These are phyloP conservation scores for Microbotryum saponariae DNA, from an alignment of 1,284 basidiomycete genomes.

Conservation along the genomic window DNA sequence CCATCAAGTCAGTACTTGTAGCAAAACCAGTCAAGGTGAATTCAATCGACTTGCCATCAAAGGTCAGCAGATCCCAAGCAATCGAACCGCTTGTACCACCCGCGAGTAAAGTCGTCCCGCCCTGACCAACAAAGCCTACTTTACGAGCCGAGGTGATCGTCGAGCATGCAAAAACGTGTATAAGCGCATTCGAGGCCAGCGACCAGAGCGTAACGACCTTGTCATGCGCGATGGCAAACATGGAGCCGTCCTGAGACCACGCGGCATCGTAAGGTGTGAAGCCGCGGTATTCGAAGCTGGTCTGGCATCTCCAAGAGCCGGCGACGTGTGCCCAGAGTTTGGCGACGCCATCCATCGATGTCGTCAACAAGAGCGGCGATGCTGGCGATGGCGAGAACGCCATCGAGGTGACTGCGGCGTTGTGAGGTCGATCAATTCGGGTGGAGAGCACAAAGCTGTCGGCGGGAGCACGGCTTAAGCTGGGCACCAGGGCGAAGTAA, in stretches of 20 bases:
- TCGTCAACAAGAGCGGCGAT: conserved; percentile 41
- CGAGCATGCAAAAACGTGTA: conserved; percentile 56
- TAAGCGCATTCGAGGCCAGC: conserved; percentile 56
- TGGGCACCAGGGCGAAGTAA: background rate
- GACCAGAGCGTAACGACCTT: conserved; percentile 70
- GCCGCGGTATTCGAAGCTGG: conserved; percentile 62
- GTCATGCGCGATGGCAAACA: conserved; percentile 68
- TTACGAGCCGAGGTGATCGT: conserved; percentile 44
- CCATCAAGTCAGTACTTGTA: conserved; percentile 45
- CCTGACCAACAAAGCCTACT: conserved; percentile 54
- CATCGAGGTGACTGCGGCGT: conserved; percentile 54
- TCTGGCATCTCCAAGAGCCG: conserved; percentile 42
- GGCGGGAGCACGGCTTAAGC: background rate
- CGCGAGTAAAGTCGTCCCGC: conserved; percentile 53
- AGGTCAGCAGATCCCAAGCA: conserved; percentile 72
- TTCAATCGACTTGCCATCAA: conserved; percentile 51
- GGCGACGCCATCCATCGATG: conserved; percentile 43
- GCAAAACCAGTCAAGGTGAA: background rate
- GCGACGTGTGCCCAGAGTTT: conserved; percentile 43
- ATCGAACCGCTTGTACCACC: conserved; percentile 52
- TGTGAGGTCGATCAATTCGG: conserved; percentile 83
- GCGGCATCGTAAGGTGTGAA: conserved; percentile 54
- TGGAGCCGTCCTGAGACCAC: conserved; percentile 80
- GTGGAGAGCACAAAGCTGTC: conserved; percentile 57
- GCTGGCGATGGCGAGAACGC: conserved; percentile 50